Evolutionary conservation across 1,284 basidiomycete species (phyloP), one percentile per base, ranked within the genome.

Genomic region (Peniophora sp.): DNA sequence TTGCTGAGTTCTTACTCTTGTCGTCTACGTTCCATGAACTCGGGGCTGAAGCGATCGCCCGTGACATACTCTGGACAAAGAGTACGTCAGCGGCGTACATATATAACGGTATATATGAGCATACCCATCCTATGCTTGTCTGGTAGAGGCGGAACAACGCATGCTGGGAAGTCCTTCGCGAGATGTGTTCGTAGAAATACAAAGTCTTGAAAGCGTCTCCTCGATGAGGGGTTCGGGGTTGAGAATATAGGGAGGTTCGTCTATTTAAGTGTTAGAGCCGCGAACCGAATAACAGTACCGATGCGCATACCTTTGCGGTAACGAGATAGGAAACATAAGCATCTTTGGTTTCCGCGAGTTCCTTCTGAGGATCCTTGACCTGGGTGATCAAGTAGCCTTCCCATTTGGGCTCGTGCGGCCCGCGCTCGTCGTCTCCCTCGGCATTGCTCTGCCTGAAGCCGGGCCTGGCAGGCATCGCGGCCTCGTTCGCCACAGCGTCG

Each of bases 161-260:
- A 96, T 51, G 96, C 97, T 2, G 94, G 94, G 63, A 98, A 99
- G 67, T 95, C 88, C 69, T 86, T 86, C 18, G 83, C 79, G 32
- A 99, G 81, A 61, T 97, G 83, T 48, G 97, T 86, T 54, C 90
- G 76, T 35, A 99, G 73, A 65, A 99, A 99, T 35, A 91, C 88
- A 68, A 99, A 99, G 69, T 99, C 97, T 62, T 96, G 92, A 71
- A 97, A 99, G 23, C 96, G 81, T 54, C 96, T 78, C 50, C 96
- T 81, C 14, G 88, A 74, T 5, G 85, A 83, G 2, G 88, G 85
- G 53, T 73, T 85, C 3, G 74, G 72, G 42, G 83, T 78, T 23
- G 85, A 81, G 75, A 89, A 98, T 71, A 83, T 89, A 23, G 80
- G 77, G 18, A 88, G 76, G 60, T 85, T 90, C 24, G 90, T 94